Conservation (phyloP, 768 basidiomycete genomes). For the Pleurotus salmoneostramineus region DNA sequence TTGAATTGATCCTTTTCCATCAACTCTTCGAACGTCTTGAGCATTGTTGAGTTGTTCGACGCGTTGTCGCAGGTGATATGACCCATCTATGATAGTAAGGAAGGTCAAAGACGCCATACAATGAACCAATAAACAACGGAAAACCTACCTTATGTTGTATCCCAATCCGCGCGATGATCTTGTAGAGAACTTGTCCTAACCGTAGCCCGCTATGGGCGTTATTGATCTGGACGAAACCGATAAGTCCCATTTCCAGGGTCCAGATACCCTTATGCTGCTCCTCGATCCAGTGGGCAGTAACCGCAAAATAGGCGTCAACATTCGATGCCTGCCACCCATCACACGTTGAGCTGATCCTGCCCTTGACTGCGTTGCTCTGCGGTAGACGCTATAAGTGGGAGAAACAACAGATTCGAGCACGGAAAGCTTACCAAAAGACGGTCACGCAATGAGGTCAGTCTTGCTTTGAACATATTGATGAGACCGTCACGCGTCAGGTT, state of each 20-base stretch:
- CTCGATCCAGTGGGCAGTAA: conserved; percentile 36
- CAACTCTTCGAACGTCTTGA: conserved; percentile 18
- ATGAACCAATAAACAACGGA: conserved; percentile 2
- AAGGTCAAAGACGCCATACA: neutral
- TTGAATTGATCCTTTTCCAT: neutral
- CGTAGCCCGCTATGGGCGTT: conserved; percentile 28
- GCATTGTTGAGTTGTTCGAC: conserved; percentile 31
- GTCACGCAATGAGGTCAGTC: no score
- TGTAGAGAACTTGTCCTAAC: conserved; percentile 33
- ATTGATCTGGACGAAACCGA: conserved; percentile 32
- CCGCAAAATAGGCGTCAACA: conserved; percentile 32
- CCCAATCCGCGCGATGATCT: conserved; percentile 20
- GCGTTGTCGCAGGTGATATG: conserved; percentile 35
- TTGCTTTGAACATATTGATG: conserved; percentile 20
- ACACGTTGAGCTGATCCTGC: conserved; percentile 25
- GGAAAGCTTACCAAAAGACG: neutral
- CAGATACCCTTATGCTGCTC: conserved; percentile 20
- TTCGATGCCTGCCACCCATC: conserved; percentile 37
- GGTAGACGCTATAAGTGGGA: neutral
- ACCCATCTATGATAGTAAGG: conserved; percentile 24
- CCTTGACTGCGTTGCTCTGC: conserved; percentile 7
- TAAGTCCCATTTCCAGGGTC: conserved; percentile 21
- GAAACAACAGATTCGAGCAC: neutral
- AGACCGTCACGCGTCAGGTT: conserved; percentile 23
- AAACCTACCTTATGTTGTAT: conserved; percentile 24